Evolutionary conservation across 1,139 yeast genomes (phyloP), one percentile per base, ranked within the genome.

Genomic region (Suhomyces terraborum): DNA sequence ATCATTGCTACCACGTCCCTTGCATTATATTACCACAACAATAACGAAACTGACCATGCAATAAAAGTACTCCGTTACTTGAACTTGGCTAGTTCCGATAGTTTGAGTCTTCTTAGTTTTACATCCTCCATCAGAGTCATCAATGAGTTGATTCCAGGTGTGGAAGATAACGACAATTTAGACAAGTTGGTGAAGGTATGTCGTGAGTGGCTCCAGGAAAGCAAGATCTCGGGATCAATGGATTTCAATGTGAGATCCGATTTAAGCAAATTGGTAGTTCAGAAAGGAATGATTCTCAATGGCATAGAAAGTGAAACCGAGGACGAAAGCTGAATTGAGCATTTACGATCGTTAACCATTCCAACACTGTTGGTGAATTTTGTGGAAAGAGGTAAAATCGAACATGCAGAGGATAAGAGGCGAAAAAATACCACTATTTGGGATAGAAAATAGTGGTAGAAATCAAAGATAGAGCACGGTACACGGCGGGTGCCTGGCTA

Each of bases 121-220:
- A 64, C 74, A 1, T 52, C 67, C 2, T 51, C 69, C 28, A 53
- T 67, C 10, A 61, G 56, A 35, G 51, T 66, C 26, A 45, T 68
- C 12, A 48, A 56, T 20, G 52, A 51, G 16, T 34, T 66, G 18
- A 53, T 66, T 21, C 56, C 59, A 6, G 57, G 58, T 1, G 40
- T 43, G 3, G 61, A 59, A 21, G 56, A 55, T 32, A 49, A 52
- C 36, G 58, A 55, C 9, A 51, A 49, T 10, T 57, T 69, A 41
- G 73, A 67, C 42, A 46, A 51, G 9, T 43, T 66, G n/a, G 48
- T 67, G n/a, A 60, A 55, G 46, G 43, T 56, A 9, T 45, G 55
- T 10, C 58, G 69, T 35, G 47, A 50, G 27, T 72, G 76, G 76
- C 47, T 71, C 23, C 61, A 62, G 35, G 61, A 62, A 18, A 56